Evolutionary conservation across 148 eudicot species (phyloP), one percentile per base, ranked within the genome.

Genomic region (Hydrangea macrophylla): DNA sequence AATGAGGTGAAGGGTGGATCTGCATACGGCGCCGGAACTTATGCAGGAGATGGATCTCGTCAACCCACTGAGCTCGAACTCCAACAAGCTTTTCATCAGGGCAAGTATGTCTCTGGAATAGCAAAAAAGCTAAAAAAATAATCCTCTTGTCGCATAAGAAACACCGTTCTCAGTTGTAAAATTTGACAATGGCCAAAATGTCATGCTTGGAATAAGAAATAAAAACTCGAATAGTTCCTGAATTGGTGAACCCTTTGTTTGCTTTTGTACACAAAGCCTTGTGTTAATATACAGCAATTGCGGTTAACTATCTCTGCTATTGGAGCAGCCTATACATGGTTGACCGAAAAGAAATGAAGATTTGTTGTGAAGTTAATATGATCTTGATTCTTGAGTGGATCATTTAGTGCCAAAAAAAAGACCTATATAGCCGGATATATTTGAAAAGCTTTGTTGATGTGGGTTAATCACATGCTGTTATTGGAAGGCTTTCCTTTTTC

Each of bases 11-110:
- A 79, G 64, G 89, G 92, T 51, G 92, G 92, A 24, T 84, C 89
- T 59, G 70, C 89, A 0, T 88, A 88, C 51, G 92, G 92, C 9
- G 78, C 92, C 25, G 92, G 92, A 63, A 87, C 92, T 58, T 87
- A 72, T 53, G 92, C 92, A 0, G 88, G 81, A 54, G 92, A 87
- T 64, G 92, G 92, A 39, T 79, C 88, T 51, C 88, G 92, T 32
- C 79, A 84, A 48, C 88, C 88, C 22, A 60, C 85, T 2, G 77
- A 80, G 64, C 83, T 87, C 0, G 92, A 87, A 62, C 88, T 87
- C 50, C 70, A 74, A 65, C 86, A 73, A 68, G 92, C 92, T 63
- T 84, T 84, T 61, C 69, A 87, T 71, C 92, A 87, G 77, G 92
- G 92, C n/a, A 87, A 78, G 70, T 84, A 84, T 71, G 39, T 82